A percentile compares a stretch with the other conserved stretches of the same genome.
Evolutionary conservation across 2,329 filamentous ascomycete genomes (phyloP).

Genomic region (Biscogniauxia sp.): DNA sequence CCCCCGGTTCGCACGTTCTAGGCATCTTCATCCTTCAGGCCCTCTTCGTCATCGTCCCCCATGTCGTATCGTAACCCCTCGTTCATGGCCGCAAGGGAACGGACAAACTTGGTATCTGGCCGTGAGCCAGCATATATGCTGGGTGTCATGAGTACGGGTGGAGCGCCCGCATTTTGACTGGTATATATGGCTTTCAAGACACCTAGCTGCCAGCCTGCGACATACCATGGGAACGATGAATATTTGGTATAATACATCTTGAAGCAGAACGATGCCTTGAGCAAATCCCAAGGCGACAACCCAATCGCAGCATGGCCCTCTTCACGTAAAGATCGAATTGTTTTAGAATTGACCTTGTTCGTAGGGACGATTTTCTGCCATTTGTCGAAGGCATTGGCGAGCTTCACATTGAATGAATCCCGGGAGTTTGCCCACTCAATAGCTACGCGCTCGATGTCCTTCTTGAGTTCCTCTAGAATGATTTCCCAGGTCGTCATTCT

Average conservation of each 20-base stretch:
- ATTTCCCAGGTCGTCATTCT: slow-evolving; percentile 26
- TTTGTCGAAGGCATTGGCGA: slow-evolving; percentile 37
- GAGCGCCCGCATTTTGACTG: slow-evolving; percentile 14
- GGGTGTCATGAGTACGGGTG: slow-evolving; percentile 35
- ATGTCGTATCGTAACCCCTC: slow-evolving; percentile 17
- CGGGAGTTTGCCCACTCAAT: slow-evolving; percentile 33
- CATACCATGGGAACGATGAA: slow-evolving; percentile 42
- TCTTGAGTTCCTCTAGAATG: slow-evolving; percentile 34
- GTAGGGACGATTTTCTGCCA: slow-evolving; percentile 44
- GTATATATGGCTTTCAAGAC: slow-evolving; percentile 42
- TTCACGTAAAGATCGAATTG: slow-evolving; percentile 32
- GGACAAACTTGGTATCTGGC: slow-evolving; percentile 27
- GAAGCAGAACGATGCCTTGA: slow-evolving; percentile 51
- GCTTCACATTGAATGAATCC: slow-evolving; percentile 21
- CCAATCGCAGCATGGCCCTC: slow-evolving; percentile 24
- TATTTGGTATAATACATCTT: slow-evolving; percentile 32
- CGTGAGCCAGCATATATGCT: slow-evolving; percentile 27
- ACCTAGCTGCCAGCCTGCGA: slow-evolving; percentile 49
- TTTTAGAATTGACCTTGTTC: slow-evolving; percentile 20
- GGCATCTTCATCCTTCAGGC: slow-evolving; percentile 17
- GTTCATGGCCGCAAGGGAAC: slow-evolving; percentile 18
- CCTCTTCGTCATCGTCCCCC: slow-evolving; percentile 14
- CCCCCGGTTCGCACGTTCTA: slow-evolving; percentile 6
- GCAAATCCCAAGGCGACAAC: slow-evolving; percentile 43
- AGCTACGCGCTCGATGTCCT: slow-evolving; percentile 31